phyloP scores from a whole-genome alignment of 2,329 filamentous ascomycete species.

The Aspergillus novofumigatus region DNA sequence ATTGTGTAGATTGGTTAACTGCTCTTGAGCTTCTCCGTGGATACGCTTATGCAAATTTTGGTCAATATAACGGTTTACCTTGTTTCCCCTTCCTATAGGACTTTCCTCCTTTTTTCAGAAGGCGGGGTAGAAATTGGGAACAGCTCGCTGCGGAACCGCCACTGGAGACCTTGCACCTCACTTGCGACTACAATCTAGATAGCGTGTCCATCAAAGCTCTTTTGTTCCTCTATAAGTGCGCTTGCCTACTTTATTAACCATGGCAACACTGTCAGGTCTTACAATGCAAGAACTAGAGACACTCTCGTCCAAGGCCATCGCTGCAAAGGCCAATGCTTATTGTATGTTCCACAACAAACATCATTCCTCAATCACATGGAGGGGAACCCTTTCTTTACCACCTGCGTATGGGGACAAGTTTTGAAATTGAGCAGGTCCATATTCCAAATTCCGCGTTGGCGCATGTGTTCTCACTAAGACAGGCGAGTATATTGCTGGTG shows the following conservation, averaged over 20 bases:
- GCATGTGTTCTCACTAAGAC: conserved; percentile 65
- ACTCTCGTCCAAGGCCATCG: conserved; percentile 60
- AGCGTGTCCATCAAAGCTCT: neutral
- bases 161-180: neutral
- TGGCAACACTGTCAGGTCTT: conserved; percentile 39
- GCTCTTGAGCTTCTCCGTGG: neutral
- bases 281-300: conserved; percentile 60
- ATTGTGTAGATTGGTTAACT: neutral
- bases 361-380: neutral
- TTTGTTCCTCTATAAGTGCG: neutral
- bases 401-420: neutral
- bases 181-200: neutral
- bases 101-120: neutral
- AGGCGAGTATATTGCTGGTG: conserved; percentile 63
- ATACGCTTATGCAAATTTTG: neutral
- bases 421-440: conserved; percentile 56
- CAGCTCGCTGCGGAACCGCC: neutral
- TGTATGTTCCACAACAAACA: conserved; percentile 49
- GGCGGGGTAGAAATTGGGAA: neutral
- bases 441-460: conserved; percentile 89
- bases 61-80: neutral
- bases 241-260: conserved; percentile 8
- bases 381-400: neutral
- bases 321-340: conserved; percentile 76
- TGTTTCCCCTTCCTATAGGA: neutral